These are phyloP conservation scores for Brassica cretica DNA, from an alignment of 345 rosid genomes.

Conservation along the genomic window DNA sequence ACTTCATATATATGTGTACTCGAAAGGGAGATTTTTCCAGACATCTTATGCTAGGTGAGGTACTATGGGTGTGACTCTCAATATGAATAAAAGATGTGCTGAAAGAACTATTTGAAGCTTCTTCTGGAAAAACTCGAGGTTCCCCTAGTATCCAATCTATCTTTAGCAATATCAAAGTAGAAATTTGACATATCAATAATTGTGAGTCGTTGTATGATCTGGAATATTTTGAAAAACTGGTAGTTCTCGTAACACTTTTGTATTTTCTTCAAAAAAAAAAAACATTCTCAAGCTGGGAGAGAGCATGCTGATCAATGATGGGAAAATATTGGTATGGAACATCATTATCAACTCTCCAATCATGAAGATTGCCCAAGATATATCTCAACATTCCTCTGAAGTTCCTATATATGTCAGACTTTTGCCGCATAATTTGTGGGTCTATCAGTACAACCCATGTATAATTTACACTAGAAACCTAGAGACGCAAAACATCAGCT, in stretches of 20 bases:
- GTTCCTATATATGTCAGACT: slow-evolving; percentile 90
- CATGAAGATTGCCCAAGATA: slow-evolving; percentile 92
- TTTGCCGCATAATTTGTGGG: slow-evolving; percentile 81
- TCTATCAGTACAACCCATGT: slow-evolving; percentile 82
- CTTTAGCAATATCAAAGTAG: slow-evolving; percentile 94
- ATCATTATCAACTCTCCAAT: slow-evolving; percentile 78
- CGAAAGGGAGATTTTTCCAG: slow-evolving; percentile 95
- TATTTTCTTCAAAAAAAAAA: slow-evolving; percentile 50
- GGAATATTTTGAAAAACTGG: slow-evolving; percentile 89
- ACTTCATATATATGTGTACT: slow-evolving; percentile 44
- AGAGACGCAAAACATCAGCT: slow-evolving; percentile 89
- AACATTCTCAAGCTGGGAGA: slow-evolving; percentile 84
- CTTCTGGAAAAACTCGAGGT: slow-evolving; percentile 69
- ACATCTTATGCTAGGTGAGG: slow-evolving; percentile 97
- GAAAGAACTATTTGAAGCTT: slow-evolving; percentile 96
- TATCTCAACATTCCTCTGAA: slow-evolving; percentile 87
- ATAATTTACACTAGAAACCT: slow-evolving; percentile 99
- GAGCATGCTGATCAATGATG: slow-evolving; percentile 83
- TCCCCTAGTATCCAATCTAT: slow-evolving; percentile 94
- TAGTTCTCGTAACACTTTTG: slow-evolving; percentile 74
- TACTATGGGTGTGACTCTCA: slow-evolving; percentile 81
- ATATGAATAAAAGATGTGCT: slow-evolving; percentile 75
- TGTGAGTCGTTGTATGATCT: slow-evolving; percentile 82
- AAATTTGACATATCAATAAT: slow-evolving; percentile 91
- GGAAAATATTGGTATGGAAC: slow-evolving; percentile 78